Percentiles rank a stretch among this genome's conserved stretches.
phyloP scores from a whole-genome alignment of 208 protist genomes.

The Crithidia acanthocephali region DNA sequence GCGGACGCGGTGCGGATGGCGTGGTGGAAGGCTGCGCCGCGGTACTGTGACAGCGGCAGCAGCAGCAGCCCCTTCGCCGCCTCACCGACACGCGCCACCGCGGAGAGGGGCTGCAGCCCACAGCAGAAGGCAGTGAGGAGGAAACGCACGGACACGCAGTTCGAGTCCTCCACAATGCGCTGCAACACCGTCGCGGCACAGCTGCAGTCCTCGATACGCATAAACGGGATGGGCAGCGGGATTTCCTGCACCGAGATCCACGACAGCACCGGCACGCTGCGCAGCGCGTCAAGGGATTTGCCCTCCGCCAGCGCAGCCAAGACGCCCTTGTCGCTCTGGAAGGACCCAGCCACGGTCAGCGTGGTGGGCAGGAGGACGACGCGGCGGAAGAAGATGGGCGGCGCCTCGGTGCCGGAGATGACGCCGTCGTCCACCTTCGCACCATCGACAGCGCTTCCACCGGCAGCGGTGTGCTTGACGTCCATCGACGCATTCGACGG shows the following conservation, averaged over 20 bases:
- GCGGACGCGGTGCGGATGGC: slow-evolving; percentile 38
- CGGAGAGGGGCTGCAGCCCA: slow-evolving; percentile 54
- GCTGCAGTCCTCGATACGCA: slow-evolving; percentile 41
- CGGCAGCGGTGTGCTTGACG: not conserved
- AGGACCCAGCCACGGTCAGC: slow-evolving; percentile 59
- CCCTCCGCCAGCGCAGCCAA: slow-evolving; percentile 30
- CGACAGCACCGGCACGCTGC: slow-evolving; percentile 44
- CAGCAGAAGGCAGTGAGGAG: slow-evolving; percentile 53
- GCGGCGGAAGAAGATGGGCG: slow-evolving; percentile 62
- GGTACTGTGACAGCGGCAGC: slow-evolving; percentile 50
- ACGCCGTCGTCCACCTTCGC: slow-evolving; percentile 1
- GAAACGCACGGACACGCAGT: slow-evolving; percentile 44
- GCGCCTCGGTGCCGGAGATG: slow-evolving; percentile 34
- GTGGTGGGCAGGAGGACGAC: slow-evolving; percentile 54
- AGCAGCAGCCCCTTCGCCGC: slow-evolving; percentile 52
- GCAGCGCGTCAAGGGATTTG: slow-evolving; percentile 31
- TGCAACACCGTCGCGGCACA: slow-evolving; percentile 23
- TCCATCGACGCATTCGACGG: too few species aligned
- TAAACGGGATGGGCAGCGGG: slow-evolving; percentile 37
- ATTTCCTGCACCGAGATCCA: slow-evolving; percentile 41
- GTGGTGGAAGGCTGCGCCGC: slow-evolving; percentile 32
- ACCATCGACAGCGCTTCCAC: not conserved
- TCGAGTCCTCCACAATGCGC: slow-evolving; percentile 40
- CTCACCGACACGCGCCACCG: slow-evolving; percentile 50
- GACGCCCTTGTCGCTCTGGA: slow-evolving; percentile 48